These are phyloP conservation scores for Aspergillus calidoustus DNA, from an alignment of 2,329 filamentous ascomycete genomes.

Conservation along the genomic window DNA sequence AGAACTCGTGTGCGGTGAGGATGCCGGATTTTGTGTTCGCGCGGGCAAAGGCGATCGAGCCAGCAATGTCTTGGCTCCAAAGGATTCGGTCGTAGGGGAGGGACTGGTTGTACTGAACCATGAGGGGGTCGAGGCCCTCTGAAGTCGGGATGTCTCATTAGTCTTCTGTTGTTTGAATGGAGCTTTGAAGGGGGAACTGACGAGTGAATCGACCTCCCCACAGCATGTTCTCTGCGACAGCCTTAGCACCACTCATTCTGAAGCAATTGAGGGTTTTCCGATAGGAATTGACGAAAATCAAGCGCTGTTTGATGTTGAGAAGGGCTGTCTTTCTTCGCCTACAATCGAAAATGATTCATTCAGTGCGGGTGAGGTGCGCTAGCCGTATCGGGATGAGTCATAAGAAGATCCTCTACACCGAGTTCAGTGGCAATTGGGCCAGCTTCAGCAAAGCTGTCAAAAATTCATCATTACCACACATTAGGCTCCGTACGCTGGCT, in stretches of 20 bases:
- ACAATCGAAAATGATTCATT: conserved; percentile 19
- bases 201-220: conserved; percentile 67
- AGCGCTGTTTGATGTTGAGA: conserved; percentile 8
- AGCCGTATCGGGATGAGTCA: conserved; percentile 16
- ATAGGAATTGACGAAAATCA: conserved; percentile 7
- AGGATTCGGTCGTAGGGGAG: conserved; percentile 79
- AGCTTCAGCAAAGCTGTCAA: background rate
- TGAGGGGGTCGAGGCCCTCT: conserved; percentile 83
- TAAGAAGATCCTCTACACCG: background rate
- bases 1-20: conserved; percentile 73
- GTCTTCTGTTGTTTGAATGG: conserved; percentile 21
- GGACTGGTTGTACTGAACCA: conserved; percentile 82
- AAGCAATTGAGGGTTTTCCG: background rate
- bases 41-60: conserved; percentile 79
- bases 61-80: conserved; percentile 79
- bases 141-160: conserved; percentile 24
- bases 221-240: conserved; percentile 57
- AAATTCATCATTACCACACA: background rate
- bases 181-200: conserved; percentile 32
- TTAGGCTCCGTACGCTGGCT: no score
- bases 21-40: conserved; percentile 78
- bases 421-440: background rate
- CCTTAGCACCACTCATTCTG: conserved; percentile 44
- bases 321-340: background rate
- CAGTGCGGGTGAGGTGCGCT: conserved; percentile 9